These are phyloP conservation scores for Ilyonectria sp. DNA, from an alignment of 2,329 filamentous ascomycete genomes.

Conservation along the genomic window DNA sequence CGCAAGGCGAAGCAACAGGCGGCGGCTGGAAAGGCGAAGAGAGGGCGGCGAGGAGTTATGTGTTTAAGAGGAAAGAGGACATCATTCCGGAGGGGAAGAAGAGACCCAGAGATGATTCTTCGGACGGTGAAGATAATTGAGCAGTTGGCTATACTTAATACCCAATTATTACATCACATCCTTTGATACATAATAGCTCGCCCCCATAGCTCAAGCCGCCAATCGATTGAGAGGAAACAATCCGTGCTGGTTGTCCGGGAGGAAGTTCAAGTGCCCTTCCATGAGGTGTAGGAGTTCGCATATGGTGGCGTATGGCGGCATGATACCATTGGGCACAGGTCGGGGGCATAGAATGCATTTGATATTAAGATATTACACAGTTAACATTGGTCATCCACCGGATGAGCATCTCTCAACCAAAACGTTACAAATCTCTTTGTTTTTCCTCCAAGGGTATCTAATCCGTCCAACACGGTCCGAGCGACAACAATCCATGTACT, in stretches of 20 bases:
- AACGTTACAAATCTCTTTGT: background rate
- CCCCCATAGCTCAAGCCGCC: background rate
- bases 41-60: constrained; percentile 68
- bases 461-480: background rate
- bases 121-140: constrained; percentile 51
- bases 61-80: constrained; percentile 74
- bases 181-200: background rate
- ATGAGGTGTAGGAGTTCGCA: background rate
- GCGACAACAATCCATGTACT: background rate
- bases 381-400: constrained; percentile 3
- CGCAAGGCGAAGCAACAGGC: constrained; percentile 59
- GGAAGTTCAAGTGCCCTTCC: background rate
- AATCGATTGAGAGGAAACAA: background rate
- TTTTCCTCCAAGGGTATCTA: constrained; percentile 5
- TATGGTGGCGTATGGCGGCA: constrained; percentile 20
- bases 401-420: background rate
- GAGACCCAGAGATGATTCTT: constrained; percentile 53
- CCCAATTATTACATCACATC: background rate
- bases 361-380: constrained; percentile 22
- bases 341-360: constrained; percentile 6
- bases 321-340: constrained; percentile 19
- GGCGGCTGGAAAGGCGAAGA: constrained; percentile 61
- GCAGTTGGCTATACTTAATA: background rate
- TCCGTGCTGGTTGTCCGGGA: background rate
- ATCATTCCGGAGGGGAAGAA: constrained; percentile 48